A percentile compares a stretch with the other conserved stretches of the same genome.
These are phyloP conservation scores for Serendipita indica DNA, from an alignment of 768 basidiomycete genomes.

Conservation along the genomic window DNA sequence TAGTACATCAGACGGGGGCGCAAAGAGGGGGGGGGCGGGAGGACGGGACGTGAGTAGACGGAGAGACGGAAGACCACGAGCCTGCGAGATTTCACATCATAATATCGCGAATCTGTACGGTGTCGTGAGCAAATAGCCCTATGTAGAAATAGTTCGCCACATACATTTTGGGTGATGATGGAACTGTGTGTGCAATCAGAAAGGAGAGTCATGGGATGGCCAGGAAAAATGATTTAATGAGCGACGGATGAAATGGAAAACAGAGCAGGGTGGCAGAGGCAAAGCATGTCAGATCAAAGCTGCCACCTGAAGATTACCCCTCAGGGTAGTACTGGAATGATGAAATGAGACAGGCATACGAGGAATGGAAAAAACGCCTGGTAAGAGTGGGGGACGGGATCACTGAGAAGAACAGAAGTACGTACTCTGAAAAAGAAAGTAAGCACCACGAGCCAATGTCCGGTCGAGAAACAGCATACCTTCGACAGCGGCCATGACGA, in stretches of 20 bases:
- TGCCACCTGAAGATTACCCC: conserved; percentile 9
- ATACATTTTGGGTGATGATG: conserved; percentile 7
- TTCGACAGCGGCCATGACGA: conserved; percentile 95
- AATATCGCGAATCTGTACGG: background rate
- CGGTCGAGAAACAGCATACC: conserved; percentile 34
- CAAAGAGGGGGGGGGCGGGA: background rate
- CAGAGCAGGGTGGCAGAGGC: background rate
- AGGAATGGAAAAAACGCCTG: background rate
- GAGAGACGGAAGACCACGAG: background rate
- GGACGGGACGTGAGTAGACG: background rate
- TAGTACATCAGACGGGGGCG: background rate
- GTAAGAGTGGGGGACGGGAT: background rate
- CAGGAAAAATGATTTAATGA: background rate
- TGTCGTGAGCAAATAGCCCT: background rate
- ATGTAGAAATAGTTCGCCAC: background rate
- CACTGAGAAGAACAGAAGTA: background rate
- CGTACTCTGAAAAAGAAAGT: background rate
- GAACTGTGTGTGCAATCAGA: background rate
- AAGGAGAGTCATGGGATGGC: background rate
- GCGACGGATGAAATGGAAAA: background rate
- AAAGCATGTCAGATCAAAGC: conserved; percentile 2
- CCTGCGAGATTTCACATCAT: background rate
- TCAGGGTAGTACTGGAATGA: conserved; percentile 8
- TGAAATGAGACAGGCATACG: background rate
- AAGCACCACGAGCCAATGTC: background rate